Conservation (phyloP, 2,329 filamentous ascomycete species). For the Colletotrichum graminicola region DNA sequence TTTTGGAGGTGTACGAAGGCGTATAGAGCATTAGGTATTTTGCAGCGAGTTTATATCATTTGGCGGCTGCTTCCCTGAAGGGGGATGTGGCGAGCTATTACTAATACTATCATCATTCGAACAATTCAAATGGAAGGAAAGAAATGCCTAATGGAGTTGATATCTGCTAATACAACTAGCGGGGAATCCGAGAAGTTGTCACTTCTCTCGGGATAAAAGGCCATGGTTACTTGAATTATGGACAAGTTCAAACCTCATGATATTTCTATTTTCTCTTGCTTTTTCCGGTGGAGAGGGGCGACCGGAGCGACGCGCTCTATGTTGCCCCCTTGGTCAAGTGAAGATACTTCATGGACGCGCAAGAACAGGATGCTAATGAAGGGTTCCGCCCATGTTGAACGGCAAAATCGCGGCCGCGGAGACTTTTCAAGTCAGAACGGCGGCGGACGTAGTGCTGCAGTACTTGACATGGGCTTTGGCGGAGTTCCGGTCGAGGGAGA, state of each 20-base stretch:
- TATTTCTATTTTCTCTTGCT: too few relatives aligned
- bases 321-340: not conserved
- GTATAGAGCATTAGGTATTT: not conserved
- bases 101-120: not conserved
- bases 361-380: too few relatives aligned
- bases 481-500: slow-evolving; percentile 47
- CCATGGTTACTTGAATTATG: not conserved
- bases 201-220: rapidly evolving
- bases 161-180: not conserved
- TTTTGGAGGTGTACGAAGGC: not conserved
- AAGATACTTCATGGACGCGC: not conserved
- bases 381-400: rapidly evolving
- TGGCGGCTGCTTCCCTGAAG: not conserved
- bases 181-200: not conserved
- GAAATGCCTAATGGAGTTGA: too few relatives aligned
- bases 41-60: not conserved
- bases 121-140: not conserved
- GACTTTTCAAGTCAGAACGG: too few relatives aligned
- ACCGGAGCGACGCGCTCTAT: slow-evolving; percentile 57
- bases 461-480: slow-evolving; percentile 43
- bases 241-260: too few relatives aligned
- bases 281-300: not conserved
- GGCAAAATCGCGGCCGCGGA: too few relatives aligned
- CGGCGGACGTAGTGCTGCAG: slow-evolving; percentile 41
- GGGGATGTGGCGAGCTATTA: not conserved